A percentile compares a stretch with the other conserved stretches of the same genome.
These are phyloP conservation scores for Penicillium subrubescens DNA, from an alignment of 495 filamentous ascomycete species.

Conservation along the genomic window DNA sequence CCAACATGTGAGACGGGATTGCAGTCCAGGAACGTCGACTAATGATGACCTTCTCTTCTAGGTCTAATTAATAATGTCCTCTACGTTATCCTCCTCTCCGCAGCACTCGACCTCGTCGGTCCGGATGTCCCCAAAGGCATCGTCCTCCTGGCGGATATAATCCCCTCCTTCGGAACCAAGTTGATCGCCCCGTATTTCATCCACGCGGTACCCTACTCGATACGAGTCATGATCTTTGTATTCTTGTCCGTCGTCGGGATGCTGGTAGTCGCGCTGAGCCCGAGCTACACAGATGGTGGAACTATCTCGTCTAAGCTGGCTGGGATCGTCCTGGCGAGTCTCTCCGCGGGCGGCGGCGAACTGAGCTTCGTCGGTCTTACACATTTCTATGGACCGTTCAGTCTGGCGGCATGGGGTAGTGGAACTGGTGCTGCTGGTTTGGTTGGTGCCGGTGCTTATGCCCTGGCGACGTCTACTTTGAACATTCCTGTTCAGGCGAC, in stretches of 20 bases:
- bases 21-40: not conserved
- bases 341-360: constrained; percentile 84
- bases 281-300: constrained; percentile 56
- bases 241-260: constrained; percentile 75
- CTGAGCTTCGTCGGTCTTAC: constrained; percentile 87
- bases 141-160: constrained; percentile 89
- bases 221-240: constrained; percentile 74
- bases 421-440: constrained; percentile 91
- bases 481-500: constrained; percentile 70
- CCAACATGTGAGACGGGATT: not conserved
- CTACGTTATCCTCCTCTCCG: constrained; percentile 94
- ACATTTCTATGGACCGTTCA: constrained; percentile 90
- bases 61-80: constrained; percentile 97
- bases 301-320: constrained; percentile 73
- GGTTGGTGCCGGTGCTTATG: constrained; percentile 84
- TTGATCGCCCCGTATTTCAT: constrained; percentile 91
- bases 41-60: constrained; percentile 36
- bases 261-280: constrained; percentile 82
- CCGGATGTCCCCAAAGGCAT: constrained; percentile 80
- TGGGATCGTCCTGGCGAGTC: constrained; percentile 81
- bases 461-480: constrained; percentile 76
- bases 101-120: constrained; percentile 94
- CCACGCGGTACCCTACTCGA: constrained; percentile 76
- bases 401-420: constrained; percentile 88
- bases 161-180: constrained; percentile 87